A percentile compares a stretch with the other conserved stretches of the same genome.
phyloP scores from a whole-genome alignment of 2,329 filamentous ascomycete species.

The Xylariaceae sp. region DNA sequence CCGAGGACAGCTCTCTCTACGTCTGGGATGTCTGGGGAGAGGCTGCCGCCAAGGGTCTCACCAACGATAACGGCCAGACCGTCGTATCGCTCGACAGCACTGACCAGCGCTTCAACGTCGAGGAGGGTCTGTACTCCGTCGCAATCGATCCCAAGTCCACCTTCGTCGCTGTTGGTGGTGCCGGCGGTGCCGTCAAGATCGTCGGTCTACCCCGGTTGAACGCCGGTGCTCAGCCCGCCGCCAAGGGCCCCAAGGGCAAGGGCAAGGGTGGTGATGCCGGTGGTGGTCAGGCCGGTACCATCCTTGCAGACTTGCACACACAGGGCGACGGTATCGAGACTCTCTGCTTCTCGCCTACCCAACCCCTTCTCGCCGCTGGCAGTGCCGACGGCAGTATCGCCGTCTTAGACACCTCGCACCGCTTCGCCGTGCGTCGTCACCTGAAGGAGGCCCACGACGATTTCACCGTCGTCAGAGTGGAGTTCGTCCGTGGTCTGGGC shows the following conservation, averaged over 20 bases:
- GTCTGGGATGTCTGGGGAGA: slow-evolving; percentile 89
- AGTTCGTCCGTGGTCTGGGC: slow-evolving; percentile 62
- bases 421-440: slow-evolving; percentile 79
- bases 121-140: slow-evolving; percentile 85
- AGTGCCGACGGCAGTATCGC: slow-evolving; percentile 74
- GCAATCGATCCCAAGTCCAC: slow-evolving; percentile 74
- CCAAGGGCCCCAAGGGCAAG: slow-evolving; percentile 33
- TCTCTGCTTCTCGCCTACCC: slow-evolving; percentile 51
- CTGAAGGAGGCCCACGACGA: slow-evolving; percentile 80
- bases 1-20: slow-evolving; percentile 81
- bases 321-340: slow-evolving; percentile 76
- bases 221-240: slow-evolving; percentile 22
- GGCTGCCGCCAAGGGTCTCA: slow-evolving; percentile 54
- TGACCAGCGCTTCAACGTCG: slow-evolving; percentile 87
- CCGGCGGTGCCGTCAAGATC: slow-evolving; percentile 78
- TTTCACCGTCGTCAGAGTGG: slow-evolving; percentile 86
- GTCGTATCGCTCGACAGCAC: slow-evolving; percentile 71
- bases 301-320: slow-evolving; percentile 76
- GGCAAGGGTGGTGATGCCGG: slow-evolving; percentile 38
- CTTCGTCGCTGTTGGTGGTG: slow-evolving; percentile 81
- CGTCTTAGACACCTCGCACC: slow-evolving; percentile 79
- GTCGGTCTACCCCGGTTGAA: slow-evolving; percentile 70
- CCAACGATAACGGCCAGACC: slow-evolving; percentile 52
- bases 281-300: slow-evolving; percentile 46
- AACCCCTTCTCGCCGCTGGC: slow-evolving; percentile 56